phyloP scores from a whole-genome alignment of 2,329 filamentous ascomycete species.

The Fusarium stilboides region DNA sequence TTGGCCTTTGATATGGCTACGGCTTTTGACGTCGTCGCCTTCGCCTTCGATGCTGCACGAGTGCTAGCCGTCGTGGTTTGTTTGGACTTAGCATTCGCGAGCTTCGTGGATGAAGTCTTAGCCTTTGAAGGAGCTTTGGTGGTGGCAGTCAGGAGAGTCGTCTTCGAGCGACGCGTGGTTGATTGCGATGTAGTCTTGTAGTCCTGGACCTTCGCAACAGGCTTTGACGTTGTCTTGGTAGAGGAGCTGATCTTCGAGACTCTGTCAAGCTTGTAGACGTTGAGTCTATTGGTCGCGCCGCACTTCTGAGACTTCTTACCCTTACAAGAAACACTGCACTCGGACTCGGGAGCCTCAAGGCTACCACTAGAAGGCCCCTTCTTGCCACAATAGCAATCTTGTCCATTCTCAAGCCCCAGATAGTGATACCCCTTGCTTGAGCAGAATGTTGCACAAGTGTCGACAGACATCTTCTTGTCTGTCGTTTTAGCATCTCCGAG shows the following conservation, averaged over 20 bases:
- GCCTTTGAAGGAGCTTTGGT: slow-evolving; percentile 6
- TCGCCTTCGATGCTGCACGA: not conserved
- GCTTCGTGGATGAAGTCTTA: not conserved
- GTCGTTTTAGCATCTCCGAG: slow-evolving; percentile 29
- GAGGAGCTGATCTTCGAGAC: slow-evolving; percentile 9
- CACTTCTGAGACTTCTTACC: slow-evolving; percentile 36
- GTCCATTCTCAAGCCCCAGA: slow-evolving; percentile 38
- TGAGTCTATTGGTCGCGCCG: slow-evolving; percentile 30
- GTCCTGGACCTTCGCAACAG: slow-evolving; percentile 1
- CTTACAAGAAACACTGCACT: slow-evolving; percentile 35
- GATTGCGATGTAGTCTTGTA: not conserved
- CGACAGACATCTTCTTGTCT: slow-evolving; percentile 34
- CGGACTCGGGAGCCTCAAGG: slow-evolving; percentile 19
- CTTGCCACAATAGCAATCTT: slow-evolving; percentile 42
- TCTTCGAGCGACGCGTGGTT: not conserved
- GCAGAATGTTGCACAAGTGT: slow-evolving; percentile 37
- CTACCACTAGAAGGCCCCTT: slow-evolving; percentile 34
- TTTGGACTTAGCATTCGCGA: not conserved
- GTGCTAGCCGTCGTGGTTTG: not conserved
- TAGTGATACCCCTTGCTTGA: slow-evolving; percentile 29
- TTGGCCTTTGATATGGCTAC: not conserved
- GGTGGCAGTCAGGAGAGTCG: not conserved
- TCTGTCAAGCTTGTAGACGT: slow-evolving; percentile 34
- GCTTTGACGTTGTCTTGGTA: slow-evolving; percentile 1
- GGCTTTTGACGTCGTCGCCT: not conserved